Percentiles rank a stretch among this genome's conserved stretches.
phyloP scores from a whole-genome alignment of 257 asterid species.

The Solanum pimpinellifolium region DNA sequence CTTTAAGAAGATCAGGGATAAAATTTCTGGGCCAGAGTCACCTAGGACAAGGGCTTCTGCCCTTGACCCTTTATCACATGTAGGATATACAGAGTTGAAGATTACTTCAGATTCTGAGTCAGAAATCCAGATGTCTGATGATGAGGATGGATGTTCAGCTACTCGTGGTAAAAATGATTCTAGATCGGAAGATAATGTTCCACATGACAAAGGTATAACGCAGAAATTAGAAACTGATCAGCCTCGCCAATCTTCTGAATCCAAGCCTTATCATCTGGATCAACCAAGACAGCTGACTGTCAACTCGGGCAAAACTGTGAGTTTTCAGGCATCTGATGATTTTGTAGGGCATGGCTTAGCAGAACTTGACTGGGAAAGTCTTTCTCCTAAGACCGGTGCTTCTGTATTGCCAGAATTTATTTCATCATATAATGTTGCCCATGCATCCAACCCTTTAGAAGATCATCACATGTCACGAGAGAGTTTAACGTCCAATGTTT shows the following conservation, averaged over 20 bases:
- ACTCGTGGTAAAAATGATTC: conserved; percentile 1
- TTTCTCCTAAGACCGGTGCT: conserved; percentile 12
- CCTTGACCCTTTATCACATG: conserved; percentile 35
- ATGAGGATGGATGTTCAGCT: conserved; percentile 37
- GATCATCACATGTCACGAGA: conserved; percentile 7
- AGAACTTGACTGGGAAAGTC: conserved; percentile 27
- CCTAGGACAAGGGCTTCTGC: conserved; percentile 9
- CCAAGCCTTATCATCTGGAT: conserved; percentile 20
- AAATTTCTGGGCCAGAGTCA: conserved; percentile 24
- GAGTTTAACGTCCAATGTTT: conserved; percentile 4
- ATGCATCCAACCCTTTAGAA: conserved; percentile 3
- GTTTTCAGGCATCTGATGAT: conserved; percentile 6
- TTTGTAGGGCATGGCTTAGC: conserved; percentile 12
- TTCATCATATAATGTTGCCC: conserved; percentile 21
- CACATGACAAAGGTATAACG: background rate
- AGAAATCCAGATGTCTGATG: conserved; percentile 57
- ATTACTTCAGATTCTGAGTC: conserved; percentile 79
- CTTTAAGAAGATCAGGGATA: conserved; percentile 62
- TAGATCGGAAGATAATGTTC: conserved; percentile 9
- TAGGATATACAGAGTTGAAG: conserved; percentile 62
- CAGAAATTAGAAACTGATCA: conserved; percentile 5
- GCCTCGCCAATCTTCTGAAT: conserved; percentile 10
- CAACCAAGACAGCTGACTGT: conserved; percentile 20
- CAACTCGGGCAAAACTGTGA: conserved; percentile 9
- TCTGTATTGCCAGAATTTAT: conserved; percentile 18